Percentiles rank a stretch among this genome's conserved stretches.
Conservation (phyloP, 2,329 filamentous ascomycete species). For the Xylaria arbuscula region DNA sequence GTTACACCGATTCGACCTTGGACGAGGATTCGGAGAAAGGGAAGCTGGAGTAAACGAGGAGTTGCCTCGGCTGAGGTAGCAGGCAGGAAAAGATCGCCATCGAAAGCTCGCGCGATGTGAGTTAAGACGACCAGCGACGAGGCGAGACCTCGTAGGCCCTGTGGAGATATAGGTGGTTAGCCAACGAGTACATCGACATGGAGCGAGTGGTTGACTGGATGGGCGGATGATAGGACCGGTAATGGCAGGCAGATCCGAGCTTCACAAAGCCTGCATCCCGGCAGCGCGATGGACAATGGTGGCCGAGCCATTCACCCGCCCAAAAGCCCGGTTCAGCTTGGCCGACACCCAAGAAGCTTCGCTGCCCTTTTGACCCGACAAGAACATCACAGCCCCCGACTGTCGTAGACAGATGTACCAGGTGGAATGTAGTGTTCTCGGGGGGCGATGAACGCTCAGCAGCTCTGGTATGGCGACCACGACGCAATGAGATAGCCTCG, state of each 20-base stretch:
- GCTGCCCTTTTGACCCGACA: not conserved
- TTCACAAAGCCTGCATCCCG: not conserved
- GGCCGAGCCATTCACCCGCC: not conserved
- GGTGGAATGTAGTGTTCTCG: not conserved
- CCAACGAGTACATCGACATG: not conserved
- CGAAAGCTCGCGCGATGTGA: conserved; percentile 64
- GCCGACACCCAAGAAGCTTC: not conserved
- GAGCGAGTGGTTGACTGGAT: conserved; percentile 1
- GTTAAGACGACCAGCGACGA: conserved; percentile 66
- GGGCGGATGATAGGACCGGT: conserved; percentile 3
- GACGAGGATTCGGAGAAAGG: conserved; percentile 67
- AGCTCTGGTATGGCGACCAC: not conserved
- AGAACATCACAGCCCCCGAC: not conserved
- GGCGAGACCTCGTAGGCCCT: conserved; percentile 68
- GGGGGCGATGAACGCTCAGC: not conserved
- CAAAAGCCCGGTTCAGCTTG: not conserved
- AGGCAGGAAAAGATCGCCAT: conserved; percentile 61
- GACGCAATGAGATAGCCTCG: not conserved
- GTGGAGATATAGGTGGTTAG: conserved; percentile 24
- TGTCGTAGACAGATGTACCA: not conserved
- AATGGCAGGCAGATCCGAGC: conserved; percentile 3
- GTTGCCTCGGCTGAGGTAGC: conserved; percentile 56
- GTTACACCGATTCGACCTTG: conserved; percentile 73
- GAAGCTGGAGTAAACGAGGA: conserved; percentile 66
- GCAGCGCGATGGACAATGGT: not conserved